Conservation (phyloP, 331 rosid genomes). For the Pyracantha coccinea region DNA sequence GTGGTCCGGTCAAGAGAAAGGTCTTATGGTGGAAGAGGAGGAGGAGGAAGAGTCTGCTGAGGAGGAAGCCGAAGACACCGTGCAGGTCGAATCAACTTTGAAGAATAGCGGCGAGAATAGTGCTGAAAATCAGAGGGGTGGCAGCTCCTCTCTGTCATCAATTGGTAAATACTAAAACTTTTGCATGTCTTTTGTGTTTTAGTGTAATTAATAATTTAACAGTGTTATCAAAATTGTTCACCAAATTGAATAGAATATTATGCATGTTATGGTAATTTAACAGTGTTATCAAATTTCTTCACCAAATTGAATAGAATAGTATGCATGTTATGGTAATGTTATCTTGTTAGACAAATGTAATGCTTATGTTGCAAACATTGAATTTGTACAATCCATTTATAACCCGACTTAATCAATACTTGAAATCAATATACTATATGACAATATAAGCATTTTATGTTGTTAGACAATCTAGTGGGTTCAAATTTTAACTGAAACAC, state of each 20-base stretch:
- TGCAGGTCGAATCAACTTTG: slow-evolving; percentile 12
- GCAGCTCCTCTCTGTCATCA: slow-evolving; percentile 33
- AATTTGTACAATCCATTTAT: not conserved
- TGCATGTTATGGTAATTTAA: too few species aligned
- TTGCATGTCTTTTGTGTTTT: not conserved
- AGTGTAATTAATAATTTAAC: not conserved
- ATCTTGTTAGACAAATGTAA: not conserved
- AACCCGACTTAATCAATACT: not conserved
- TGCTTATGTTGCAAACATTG: too few species aligned
- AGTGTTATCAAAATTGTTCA: too few species aligned
- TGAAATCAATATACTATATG: not conserved
- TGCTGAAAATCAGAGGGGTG: slow-evolving; percentile 28
- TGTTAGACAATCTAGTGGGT: not conserved
- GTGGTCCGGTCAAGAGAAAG: slow-evolving; percentile 24
- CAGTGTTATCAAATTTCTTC: not conserved
- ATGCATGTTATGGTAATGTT: not conserved
- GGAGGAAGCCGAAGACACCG: slow-evolving; percentile 18
- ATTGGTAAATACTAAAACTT: slow-evolving; percentile 28
- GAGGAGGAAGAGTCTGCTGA: slow-evolving; percentile 14
- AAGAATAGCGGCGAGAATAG: slow-evolving; percentile 16
- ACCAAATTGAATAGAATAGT: not conserved
- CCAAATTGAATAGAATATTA: too few species aligned
- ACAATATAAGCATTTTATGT: not conserved
- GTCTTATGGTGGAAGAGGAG: slow-evolving; percentile 3
- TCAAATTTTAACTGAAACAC: not conserved